Evolutionary conservation across 139 green algal species (phyloP).

Genomic region (Edaphochlamys debaryana): DNA sequence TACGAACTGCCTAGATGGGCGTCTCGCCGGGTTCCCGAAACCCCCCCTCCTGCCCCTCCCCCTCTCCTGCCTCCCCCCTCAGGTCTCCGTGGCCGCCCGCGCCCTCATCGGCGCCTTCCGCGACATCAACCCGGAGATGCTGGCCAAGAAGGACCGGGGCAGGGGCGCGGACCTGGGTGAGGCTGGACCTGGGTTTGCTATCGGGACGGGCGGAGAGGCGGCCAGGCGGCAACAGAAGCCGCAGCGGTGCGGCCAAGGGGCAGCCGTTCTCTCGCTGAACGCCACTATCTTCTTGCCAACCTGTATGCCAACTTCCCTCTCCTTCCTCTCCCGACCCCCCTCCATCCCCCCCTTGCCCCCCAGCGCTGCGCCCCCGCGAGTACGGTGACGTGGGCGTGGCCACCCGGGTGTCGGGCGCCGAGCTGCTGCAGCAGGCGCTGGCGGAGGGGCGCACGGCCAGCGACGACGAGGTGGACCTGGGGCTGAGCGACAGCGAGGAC

Average conservation of each 20-base stretch:
- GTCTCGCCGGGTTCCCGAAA: no score
- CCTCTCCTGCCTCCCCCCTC: not conserved
- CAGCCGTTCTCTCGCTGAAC: no score
- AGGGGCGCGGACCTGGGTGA: slow-evolving; percentile 76
- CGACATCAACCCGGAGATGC: slow-evolving; percentile 90
- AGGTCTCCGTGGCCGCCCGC: slow-evolving; percentile 78
- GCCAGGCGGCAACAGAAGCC: no score
- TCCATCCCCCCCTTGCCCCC: not conserved
- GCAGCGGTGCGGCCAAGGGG: no score
- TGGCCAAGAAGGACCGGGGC: slow-evolving; percentile 92
- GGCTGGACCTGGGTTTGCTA: no score
- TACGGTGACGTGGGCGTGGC: slow-evolving; percentile 71
- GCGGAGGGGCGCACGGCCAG: slow-evolving; percentile 49
- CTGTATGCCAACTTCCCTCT: no score
- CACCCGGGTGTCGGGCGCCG: slow-evolving; percentile 80
- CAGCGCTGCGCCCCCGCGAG: slow-evolving; percentile 45
- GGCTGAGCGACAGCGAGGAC: not conserved
- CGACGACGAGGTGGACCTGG: slow-evolving; percentile 42
- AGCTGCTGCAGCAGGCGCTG: slow-evolving; percentile 84
- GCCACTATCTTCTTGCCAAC: no score
- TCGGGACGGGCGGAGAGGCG: no score
- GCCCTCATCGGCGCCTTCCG: slow-evolving; percentile 89
- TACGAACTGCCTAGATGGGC: no score
- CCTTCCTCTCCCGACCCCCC: not conserved
- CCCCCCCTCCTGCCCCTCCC: not conserved